Evolutionary conservation across 805 yeast genomes (phyloP).

Genomic region (Soucietia sequanensis): DNA sequence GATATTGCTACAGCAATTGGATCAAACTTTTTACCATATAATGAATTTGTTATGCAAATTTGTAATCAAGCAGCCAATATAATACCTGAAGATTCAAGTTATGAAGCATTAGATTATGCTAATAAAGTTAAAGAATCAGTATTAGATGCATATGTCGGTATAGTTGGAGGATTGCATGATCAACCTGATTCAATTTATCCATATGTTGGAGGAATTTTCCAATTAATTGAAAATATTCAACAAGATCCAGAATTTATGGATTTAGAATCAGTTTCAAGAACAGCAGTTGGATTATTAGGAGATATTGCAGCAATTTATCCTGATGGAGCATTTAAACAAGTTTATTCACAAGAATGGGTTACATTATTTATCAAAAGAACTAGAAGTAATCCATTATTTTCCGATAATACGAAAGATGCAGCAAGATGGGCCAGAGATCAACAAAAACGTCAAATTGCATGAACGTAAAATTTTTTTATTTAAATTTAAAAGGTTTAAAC

Average conservation of each 20-base stretch:
- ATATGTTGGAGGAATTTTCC: constrained; percentile 68
- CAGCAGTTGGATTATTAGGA: constrained; percentile 89
- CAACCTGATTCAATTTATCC: constrained; percentile 63
- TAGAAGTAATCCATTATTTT: constrained; percentile 59
- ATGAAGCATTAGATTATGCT: constrained; percentile 77
- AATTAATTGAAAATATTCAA: constrained; percentile 60
- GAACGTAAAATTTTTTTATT: too few relatives aligned
- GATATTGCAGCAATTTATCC: constrained; percentile 88
- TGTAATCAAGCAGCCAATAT: constrained; percentile 64
- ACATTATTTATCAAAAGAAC: constrained; percentile 72
- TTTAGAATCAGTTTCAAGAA: constrained; percentile 71
- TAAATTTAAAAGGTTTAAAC: too few relatives aligned
- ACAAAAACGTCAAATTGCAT: constrained; percentile 56
- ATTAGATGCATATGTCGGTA: constrained; percentile 94
- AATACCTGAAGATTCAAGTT: constrained; percentile 62
- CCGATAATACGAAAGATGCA: constrained; percentile 76
- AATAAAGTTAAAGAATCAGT: constrained; percentile 77
- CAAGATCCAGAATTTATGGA: constrained; percentile 58
- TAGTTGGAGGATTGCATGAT: constrained; percentile 83
- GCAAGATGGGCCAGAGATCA: constrained; percentile 98
- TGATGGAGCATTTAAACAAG: constrained; percentile 67
- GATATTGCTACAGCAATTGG: constrained; percentile 93
- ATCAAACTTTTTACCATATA: constrained; percentile 67
- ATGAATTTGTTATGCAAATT: constrained; percentile 76
- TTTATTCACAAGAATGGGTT: constrained; percentile 76